Evolutionary conservation across 768 basidiomycete species (phyloP).

Genomic region (Lactifluus pinguis): DNA sequence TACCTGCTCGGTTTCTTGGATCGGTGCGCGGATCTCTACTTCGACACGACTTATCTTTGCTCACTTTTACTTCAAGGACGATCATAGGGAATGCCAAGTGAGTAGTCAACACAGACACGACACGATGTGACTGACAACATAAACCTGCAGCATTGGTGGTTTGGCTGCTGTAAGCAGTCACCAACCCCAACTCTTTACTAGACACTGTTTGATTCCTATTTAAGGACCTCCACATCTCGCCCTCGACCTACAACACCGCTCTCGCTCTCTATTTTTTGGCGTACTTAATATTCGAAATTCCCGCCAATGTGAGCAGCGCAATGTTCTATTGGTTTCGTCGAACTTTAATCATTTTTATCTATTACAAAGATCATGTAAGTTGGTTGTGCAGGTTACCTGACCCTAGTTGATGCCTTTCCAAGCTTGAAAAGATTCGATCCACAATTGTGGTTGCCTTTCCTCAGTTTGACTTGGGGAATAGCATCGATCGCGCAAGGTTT

Average conservation of each 20-base stretch:
- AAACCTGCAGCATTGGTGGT: conserved; percentile 38
- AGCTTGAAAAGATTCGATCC: conserved; percentile 53
- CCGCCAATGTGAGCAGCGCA: conserved; percentile 39
- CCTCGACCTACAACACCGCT: conserved; percentile 44
- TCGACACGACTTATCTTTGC: neutral
- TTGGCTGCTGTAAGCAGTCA: conserved; percentile 23
- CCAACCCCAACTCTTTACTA: neutral
- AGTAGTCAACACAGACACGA: neutral
- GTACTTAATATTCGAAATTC: conserved; percentile 53
- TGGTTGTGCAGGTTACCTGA: neutral
- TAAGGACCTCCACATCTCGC: conserved; percentile 43
- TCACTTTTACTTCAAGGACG: conserved; percentile 11
- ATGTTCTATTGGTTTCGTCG: neutral
- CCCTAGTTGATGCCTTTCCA: neutral
- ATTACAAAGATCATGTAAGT: conserved; percentile 35
- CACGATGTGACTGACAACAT: neutral
- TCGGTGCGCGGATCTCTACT: conserved; percentile 21
- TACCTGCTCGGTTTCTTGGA: conserved; percentile 37
- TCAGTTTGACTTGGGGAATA: conserved; percentile 53
- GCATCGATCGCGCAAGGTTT: conserved; percentile 48
- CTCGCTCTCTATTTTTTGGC: conserved; percentile 53
- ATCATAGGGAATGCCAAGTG: conserved; percentile 36
- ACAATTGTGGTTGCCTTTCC: conserved; percentile 48
- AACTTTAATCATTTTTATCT: neutral
- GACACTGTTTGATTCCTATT: neutral